phyloP scores from a whole-genome alignment of 768 basidiomycete genomes.

The Termitomyces sp. region DNA sequence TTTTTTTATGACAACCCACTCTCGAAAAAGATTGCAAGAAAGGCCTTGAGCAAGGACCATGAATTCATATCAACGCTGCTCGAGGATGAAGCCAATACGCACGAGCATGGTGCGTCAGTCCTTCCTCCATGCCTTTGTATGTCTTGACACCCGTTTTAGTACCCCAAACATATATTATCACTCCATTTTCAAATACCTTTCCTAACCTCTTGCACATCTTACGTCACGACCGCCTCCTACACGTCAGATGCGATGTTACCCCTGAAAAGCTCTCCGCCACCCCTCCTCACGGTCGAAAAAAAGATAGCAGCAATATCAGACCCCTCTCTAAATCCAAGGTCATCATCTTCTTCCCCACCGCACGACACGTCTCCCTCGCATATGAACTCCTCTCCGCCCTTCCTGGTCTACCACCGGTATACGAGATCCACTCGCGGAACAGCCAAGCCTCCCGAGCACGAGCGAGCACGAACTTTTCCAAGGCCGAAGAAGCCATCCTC shows the following conservation, averaged over 20 bases:
- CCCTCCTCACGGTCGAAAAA: not conserved
- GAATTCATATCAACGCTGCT: slow-evolving; percentile 53
- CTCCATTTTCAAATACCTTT: slow-evolving; percentile 15
- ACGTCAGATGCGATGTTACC: slow-evolving; percentile 27
- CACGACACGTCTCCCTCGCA: slow-evolving; percentile 45
- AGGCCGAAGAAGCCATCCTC: slow-evolving; percentile 36
- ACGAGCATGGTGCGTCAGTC: slow-evolving; percentile 44
- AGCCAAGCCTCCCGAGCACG: slow-evolving; percentile 41
- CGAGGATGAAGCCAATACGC: slow-evolving; percentile 53
- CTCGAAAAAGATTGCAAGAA: slow-evolving; percentile 13
- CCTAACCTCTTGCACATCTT: slow-evolving; percentile 33
- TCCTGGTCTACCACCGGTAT: slow-evolving; percentile 11
- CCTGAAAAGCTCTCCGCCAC: slow-evolving; percentile 5
- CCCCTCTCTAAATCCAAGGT: slow-evolving; percentile 6
- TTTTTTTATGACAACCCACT: not conserved
- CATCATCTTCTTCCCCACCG: slow-evolving; percentile 70
- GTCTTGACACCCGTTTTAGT: slow-evolving; percentile 21
- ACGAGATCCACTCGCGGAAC: slow-evolving; percentile 45
- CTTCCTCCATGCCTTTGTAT: too few relatives aligned
- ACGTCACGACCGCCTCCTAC: slow-evolving; percentile 24
- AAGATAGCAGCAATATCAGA: too few relatives aligned
- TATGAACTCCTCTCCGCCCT: slow-evolving; percentile 23
- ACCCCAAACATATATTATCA: slow-evolving; percentile 40
- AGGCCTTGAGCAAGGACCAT: slow-evolving; percentile 22
- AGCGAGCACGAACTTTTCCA: slow-evolving; percentile 44